Base-by-base conservation (phyloP, 2,329 filamentous ascomycete genomes). In the Intubia oerlemansii region DNA sequence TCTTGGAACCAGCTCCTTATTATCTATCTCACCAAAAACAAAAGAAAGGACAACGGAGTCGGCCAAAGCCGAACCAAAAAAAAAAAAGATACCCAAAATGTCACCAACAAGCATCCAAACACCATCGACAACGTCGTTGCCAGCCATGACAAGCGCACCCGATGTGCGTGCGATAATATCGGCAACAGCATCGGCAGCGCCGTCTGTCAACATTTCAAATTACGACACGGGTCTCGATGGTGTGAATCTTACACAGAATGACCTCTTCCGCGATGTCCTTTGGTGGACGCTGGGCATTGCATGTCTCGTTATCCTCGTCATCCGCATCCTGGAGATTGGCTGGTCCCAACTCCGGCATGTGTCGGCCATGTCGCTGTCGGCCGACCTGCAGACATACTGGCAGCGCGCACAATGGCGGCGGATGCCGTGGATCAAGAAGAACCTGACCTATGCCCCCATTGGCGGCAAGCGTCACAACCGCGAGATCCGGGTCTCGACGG, bases 381-480 rank as follows among this genome's bases (percentile, higher is more conserved):
- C 53, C 10, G 48, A 56, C 2, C 56, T 56, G 40, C 68, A 74
- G 41, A 45, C 42, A 24, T 75, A 68, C 47, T 75, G 67, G 66
- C 62, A 55, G 38, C 42, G 44, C 14, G 55, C 62, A 10, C 62
- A 67, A 42, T 67, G 56, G 55, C 53, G 50, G 32, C 67, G 62
- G 62, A 66, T 68, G 56, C 67, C 68, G 10, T 50, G 50, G 34
- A 39, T 74, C 39, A 75, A 75, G 53, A 67, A 62, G 44, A 50
- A 71, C 37, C 41, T 76, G 32, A 52, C 64, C 26, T 68, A 75
- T 39, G 68, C 71, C 2, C 71, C 71, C 3, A 48, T 77, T 15
- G 62, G 61, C 49, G 62, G 52, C 10, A 74, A 73, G 43, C 62
- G 70, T 26, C 71, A 76, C 48, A 75, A 74, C 42, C 46, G 54